Percentiles rank a stretch among this genome's conserved stretches.
phyloP scores from a whole-genome alignment of 164 flowering plant species.

The Vitis riparia region DNA sequence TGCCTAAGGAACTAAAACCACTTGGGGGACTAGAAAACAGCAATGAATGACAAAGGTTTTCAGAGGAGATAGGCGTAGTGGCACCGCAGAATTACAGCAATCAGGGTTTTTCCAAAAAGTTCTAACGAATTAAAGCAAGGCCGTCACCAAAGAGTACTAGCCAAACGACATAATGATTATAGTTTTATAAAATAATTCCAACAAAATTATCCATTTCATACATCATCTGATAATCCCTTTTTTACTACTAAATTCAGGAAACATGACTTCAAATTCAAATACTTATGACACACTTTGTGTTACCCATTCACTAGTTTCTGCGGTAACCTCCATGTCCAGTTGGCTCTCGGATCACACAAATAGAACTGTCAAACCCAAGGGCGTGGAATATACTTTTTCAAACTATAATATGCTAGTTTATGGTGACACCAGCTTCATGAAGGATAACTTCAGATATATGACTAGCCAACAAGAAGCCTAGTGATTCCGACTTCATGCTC shows the following conservation, averaged over 20 bases:
- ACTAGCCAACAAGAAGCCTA: too few relatives aligned
- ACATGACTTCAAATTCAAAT: neutral
- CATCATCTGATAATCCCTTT: neutral
- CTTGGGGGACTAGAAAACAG: slow-evolving; percentile 77
- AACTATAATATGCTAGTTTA: too few relatives aligned
- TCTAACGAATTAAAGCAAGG: too few relatives aligned
- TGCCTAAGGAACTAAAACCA: slow-evolving; percentile 70
- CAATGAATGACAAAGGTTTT: slow-evolving; percentile 57
- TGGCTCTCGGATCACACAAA: slow-evolving; percentile 54
- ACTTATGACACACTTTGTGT: slow-evolving; percentile 58
- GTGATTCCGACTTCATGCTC: too few relatives aligned
- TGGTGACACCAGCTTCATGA: too few relatives aligned
- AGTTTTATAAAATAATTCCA: too few relatives aligned
- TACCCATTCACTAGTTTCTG: slow-evolving; percentile 76
- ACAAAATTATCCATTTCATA: too few relatives aligned
- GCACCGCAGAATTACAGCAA: slow-evolving; percentile 85
- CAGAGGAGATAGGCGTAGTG: slow-evolving; percentile 55
- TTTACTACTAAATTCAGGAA: too few relatives aligned
- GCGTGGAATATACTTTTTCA: too few relatives aligned
- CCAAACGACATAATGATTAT: too few relatives aligned
- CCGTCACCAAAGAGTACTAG: too few relatives aligned
- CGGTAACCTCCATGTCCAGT: slow-evolving; percentile 35
- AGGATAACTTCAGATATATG: too few relatives aligned
- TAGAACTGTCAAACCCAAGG: slow-evolving; percentile 25
- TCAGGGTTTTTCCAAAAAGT: slow-evolving; percentile 81